These are phyloP conservation scores for Cercophora samala DNA, from an alignment of 495 filamentous ascomycete genomes.

Conservation along the genomic window DNA sequence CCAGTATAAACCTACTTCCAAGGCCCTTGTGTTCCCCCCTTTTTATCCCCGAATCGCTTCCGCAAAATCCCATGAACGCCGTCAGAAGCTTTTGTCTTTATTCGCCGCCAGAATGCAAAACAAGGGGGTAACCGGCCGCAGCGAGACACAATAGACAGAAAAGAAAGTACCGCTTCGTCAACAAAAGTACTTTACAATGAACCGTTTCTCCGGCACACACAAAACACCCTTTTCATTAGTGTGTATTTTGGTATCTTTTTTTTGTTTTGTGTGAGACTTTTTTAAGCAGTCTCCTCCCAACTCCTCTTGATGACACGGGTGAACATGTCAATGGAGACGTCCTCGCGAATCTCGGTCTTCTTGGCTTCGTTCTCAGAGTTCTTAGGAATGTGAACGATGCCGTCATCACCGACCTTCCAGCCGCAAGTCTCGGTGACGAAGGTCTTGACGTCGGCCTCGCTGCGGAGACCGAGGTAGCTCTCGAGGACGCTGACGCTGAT, in stretches of 20 bases:
- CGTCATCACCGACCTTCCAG: conserved; percentile 67
- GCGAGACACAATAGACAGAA: conserved; percentile 20
- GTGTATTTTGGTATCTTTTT: background rate
- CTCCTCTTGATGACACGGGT: conserved; percentile 73
- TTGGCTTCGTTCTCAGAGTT: conserved; percentile 99
- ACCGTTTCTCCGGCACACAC: background rate
- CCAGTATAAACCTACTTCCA: background rate
- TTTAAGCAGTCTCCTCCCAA: conserved; percentile 82
- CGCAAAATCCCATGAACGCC: conserved; percentile 33
- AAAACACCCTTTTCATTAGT: background rate
- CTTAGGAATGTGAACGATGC: conserved; percentile 65
- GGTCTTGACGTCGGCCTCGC: conserved; percentile 67
- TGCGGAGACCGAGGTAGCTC: conserved; percentile 78
- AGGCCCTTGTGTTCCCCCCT: conserved; percentile 6
- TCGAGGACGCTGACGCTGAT: conserved; percentile 72
- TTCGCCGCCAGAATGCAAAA: conserved; percentile 29
- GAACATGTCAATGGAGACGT: conserved; percentile 92
- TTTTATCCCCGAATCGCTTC: conserved; percentile 26
- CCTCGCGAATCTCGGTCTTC: conserved; percentile 92
- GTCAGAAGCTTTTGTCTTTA: conserved; percentile 27
- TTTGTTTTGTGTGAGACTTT: conserved; percentile 1
- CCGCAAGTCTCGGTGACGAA: conserved; percentile 82
- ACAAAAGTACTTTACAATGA: conserved; percentile 14
- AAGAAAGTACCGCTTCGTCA: conserved; percentile 13
- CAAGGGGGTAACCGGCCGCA: conserved; percentile 14